Evolutionary conservation across 2,329 filamentous ascomycete genomes (phyloP).

Genomic region (Nectriaceae sp.): DNA sequence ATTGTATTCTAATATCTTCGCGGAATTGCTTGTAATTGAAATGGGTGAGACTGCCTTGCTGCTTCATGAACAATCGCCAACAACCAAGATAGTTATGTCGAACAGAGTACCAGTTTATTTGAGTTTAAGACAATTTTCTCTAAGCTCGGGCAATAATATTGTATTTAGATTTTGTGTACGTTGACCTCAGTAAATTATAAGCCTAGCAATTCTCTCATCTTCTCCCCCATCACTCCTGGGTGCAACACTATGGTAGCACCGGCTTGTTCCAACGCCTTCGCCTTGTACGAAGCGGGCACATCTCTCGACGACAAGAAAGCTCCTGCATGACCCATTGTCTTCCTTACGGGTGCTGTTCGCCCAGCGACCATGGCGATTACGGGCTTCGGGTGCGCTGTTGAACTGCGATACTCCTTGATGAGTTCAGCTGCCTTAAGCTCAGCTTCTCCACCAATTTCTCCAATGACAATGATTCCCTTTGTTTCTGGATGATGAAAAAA

Average conservation of each 20-base stretch:
- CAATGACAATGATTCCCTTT: constrained; percentile 70
- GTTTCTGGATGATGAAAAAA: constrained; percentile 70
- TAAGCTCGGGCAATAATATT: no score
- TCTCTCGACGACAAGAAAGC: constrained; percentile 50
- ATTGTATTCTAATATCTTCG: no score
- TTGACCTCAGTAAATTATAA: no score
- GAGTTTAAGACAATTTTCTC: no score
- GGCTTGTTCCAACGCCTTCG: constrained; percentile 34
- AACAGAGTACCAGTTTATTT: no score
- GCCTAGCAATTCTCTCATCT: constrained; percentile 35
- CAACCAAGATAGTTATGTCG: no score
- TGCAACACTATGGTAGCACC: constrained; percentile 41
- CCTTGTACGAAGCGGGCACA: constrained; percentile 34
- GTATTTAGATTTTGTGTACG: no score
- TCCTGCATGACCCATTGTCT: constrained; percentile 74
- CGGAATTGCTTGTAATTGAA: no score
- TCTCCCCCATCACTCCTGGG: constrained; percentile 38
- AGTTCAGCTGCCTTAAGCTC: constrained; percentile 73
- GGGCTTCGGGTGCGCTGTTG: constrained; percentile 62
- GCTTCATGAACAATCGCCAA: no score
- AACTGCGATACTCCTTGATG: constrained; percentile 64
- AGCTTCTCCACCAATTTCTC: constrained; percentile 70
- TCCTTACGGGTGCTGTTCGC: constrained; percentile 58
- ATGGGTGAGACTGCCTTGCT: no score
- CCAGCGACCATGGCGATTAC: constrained; percentile 67